phyloP scores from a whole-genome alignment of 352 stramenopile genomes.

The Pilasporangium apinafurcum region DNA sequence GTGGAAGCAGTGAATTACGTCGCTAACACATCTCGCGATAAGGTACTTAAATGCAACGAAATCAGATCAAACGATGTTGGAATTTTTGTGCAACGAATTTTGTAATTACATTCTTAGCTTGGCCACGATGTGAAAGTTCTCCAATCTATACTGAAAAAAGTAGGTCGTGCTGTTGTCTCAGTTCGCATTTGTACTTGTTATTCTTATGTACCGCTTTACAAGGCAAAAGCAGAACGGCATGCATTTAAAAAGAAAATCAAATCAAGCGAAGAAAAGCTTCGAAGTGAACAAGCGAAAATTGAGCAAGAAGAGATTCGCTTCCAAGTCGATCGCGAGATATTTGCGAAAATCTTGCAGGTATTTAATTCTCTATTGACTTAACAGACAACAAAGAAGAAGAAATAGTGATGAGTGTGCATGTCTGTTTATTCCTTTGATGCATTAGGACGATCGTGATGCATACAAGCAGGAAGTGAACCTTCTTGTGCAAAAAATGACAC shows the following conservation, averaged over 20 bases:
- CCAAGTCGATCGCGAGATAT: constrained; percentile 81
- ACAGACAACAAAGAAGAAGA: no score
- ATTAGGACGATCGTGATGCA: constrained; percentile 64
- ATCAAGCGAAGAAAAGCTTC: constrained; percentile 48
- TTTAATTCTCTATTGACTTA: neutral
- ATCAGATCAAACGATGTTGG: neutral
- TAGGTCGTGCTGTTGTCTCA: neutral
- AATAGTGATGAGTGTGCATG: neutral
- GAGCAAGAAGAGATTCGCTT: constrained; percentile 79
- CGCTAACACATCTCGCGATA: constrained; percentile 67
- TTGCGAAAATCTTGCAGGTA: constrained; percentile 79
- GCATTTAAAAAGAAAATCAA: constrained; percentile 82
- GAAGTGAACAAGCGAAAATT: constrained; percentile 51
- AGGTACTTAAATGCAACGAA: constrained; percentile 18
- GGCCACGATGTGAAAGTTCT: constrained; percentile 66
- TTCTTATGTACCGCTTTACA: neutral
- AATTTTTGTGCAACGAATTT: neutral
- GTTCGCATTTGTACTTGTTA: neutral
- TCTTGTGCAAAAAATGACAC: constrained; percentile 58
- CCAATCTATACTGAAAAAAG: constrained; percentile 72
- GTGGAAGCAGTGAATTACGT: constrained; percentile 65
- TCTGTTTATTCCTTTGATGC: neutral
- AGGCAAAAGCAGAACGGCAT: constrained; percentile 74
- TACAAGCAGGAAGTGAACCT: constrained; percentile 73
- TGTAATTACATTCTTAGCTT: constrained; percentile 24